Conservation (phyloP, 192 early-diverging fungal species). For the Umbelopsis ramanniana region DNA sequence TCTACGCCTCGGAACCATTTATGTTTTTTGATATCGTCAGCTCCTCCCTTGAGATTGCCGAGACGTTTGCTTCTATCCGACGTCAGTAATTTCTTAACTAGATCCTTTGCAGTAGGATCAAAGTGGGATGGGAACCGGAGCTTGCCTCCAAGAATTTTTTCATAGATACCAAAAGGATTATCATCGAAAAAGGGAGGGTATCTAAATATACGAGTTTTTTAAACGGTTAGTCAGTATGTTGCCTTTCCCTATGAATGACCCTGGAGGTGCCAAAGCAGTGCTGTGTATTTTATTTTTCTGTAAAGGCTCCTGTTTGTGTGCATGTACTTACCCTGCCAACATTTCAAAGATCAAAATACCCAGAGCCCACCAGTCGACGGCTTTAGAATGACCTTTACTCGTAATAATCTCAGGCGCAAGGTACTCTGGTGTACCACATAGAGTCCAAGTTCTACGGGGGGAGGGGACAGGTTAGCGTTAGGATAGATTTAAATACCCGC, state of each 20-base stretch:
- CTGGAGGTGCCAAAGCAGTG: no score
- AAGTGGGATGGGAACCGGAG: constrained; percentile 79
- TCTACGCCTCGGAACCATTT: constrained; percentile 81
- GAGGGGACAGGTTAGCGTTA: neutral
- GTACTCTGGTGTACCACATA: constrained; percentile 91
- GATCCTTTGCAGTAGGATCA: constrained; percentile 67
- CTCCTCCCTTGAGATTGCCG: constrained; percentile 80
- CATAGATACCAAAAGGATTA: constrained; percentile 86
- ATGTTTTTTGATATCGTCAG: constrained; percentile 81
- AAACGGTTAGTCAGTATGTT: no score
- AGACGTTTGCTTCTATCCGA: constrained; percentile 81
- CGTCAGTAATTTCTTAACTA: constrained; percentile 76
- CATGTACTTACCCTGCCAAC: constrained; percentile 77
- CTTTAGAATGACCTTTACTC: constrained; percentile 83
- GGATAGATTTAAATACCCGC: neutral
- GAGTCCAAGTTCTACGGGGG: constrained; percentile 74
- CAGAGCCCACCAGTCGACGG: constrained; percentile 91
- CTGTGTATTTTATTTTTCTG: neutral
- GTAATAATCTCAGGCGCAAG: constrained; percentile 88
- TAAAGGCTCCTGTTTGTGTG: no score
- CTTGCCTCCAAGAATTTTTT: constrained; percentile 82
- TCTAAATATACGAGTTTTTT: neutral
- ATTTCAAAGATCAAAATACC: constrained; percentile 91
- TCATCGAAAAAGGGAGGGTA: constrained; percentile 89
- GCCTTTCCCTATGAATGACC: no score